Conservation (phyloP, 306 rosid genomes). For the Carpinus viminea region DNA sequence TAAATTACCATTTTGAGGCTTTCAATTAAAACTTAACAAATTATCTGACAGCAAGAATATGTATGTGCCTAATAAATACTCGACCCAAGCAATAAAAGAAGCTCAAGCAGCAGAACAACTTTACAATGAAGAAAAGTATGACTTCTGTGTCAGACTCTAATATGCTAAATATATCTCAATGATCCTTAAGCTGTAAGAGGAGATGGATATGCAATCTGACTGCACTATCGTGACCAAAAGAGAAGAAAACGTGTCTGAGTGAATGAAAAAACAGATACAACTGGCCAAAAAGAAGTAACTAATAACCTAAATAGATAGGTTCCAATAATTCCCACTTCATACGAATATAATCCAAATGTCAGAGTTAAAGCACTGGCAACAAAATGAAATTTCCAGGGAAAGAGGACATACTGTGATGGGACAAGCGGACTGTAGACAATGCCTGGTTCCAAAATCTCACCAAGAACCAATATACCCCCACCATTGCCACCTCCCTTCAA, state of each 20-base stretch:
- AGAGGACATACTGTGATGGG: conserved; percentile 86
- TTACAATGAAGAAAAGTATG: background rate
- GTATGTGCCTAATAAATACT: background rate
- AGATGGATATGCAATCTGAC: background rate
- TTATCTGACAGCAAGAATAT: conserved; percentile 5
- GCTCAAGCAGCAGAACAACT: background rate
- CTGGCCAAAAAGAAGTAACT: background rate
- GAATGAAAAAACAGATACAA: background rate
- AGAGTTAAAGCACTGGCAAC: background rate
- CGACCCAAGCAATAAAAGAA: background rate
- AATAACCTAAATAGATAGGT: background rate
- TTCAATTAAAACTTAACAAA: conserved; percentile 18
- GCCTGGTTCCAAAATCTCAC: conserved; percentile 92
- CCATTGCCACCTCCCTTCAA: too few species aligned
- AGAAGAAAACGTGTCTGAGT: background rate
- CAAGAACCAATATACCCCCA: conserved; percentile 96
- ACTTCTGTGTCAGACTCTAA: background rate
- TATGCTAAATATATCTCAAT: background rate
- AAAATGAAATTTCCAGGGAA: conserved; percentile 34
- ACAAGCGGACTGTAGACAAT: conserved; percentile 93
- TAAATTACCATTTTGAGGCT: background rate
- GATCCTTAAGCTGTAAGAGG: background rate
- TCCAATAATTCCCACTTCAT: background rate
- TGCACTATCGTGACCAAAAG: background rate
- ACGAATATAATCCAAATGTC: background rate